These are phyloP conservation scores for Gyromitra esculenta DNA, from an alignment of 2,329 filamentous ascomycete species.

Conservation along the genomic window DNA sequence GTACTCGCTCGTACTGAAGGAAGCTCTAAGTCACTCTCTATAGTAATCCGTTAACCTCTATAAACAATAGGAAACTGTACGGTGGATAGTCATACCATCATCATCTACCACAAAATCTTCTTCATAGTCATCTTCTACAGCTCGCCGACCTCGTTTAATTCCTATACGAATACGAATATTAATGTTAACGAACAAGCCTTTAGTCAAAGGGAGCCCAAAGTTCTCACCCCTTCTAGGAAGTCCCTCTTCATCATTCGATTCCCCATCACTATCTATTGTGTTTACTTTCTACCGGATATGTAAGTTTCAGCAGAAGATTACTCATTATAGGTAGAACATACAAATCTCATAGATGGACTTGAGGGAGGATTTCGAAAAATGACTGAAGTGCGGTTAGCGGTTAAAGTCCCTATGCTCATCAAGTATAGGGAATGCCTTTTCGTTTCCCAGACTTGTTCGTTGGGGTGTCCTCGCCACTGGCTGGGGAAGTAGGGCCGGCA, in stretches of 20 bases:
- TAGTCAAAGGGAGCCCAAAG: neutral
- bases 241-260: conserved; percentile 39
- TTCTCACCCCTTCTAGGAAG: conserved; percentile 32
- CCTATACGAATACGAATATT: conserved; percentile 19
- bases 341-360: conserved; percentile 31
- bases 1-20: conserved; percentile 6
- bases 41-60: neutral
- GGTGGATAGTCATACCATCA: conserved; percentile 20
- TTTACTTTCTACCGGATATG: conserved; percentile 29
- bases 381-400: conserved; percentile 25
- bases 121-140: conserved; percentile 34
- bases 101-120: conserved; percentile 43
- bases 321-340: neutral
- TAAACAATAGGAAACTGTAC: neutral
- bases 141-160: conserved; percentile 37
- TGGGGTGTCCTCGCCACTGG: conserved; percentile 24
- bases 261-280: conserved; percentile 24
- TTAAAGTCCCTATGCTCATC: neutral
- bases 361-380: conserved; percentile 27
- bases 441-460: conserved; percentile 17
- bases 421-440: conserved; percentile 21
- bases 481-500: conserved; percentile 14
- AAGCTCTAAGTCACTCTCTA: conserved; percentile 30
- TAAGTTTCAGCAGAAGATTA: neutral
- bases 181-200: neutral